Evolutionary conservation across 2,329 filamentous ascomycete species (phyloP).

Genomic region (Fusarium citri): DNA sequence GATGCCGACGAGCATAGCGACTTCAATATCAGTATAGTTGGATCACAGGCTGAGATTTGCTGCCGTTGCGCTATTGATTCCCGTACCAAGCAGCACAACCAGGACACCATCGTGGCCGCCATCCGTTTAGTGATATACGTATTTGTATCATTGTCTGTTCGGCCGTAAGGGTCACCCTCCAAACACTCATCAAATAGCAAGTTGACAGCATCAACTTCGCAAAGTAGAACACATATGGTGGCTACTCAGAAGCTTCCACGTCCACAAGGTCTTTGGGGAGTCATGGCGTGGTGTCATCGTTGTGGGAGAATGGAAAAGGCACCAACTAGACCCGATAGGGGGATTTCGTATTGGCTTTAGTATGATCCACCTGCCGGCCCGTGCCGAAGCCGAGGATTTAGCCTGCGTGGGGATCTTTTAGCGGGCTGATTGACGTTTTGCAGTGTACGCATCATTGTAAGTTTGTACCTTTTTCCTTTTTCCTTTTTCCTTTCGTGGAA

Average conservation of each 20-base stretch:
- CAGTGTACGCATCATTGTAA: too few species aligned
- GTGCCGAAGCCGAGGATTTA: too few species aligned
- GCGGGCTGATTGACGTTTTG: too few species aligned
- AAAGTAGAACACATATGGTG: background rate
- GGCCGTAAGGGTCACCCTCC: background rate
- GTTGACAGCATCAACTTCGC: background rate
- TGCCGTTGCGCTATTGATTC: background rate
- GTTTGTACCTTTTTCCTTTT: too few species aligned
- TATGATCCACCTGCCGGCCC: too few species aligned
- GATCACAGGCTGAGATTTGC: background rate
- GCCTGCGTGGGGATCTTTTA: too few species aligned
- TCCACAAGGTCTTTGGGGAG: too few species aligned
- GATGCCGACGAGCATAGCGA: background rate
- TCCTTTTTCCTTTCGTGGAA: too few species aligned
- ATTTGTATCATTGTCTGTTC: background rate
- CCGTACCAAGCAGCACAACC: accelerated
- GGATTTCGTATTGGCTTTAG: too few species aligned
- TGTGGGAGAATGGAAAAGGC: too few species aligned
- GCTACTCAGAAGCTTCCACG: background rate
- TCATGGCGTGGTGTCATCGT: too few species aligned
- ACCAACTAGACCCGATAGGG: too few species aligned
- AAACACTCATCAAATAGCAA: background rate
- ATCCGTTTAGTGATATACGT: background rate
- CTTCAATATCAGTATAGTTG: background rate
- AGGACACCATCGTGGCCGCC: background rate